These are phyloP conservation scores for Diacronema lutheri DNA, from an alignment of 78 protist species.

Conservation along the genomic window DNA sequence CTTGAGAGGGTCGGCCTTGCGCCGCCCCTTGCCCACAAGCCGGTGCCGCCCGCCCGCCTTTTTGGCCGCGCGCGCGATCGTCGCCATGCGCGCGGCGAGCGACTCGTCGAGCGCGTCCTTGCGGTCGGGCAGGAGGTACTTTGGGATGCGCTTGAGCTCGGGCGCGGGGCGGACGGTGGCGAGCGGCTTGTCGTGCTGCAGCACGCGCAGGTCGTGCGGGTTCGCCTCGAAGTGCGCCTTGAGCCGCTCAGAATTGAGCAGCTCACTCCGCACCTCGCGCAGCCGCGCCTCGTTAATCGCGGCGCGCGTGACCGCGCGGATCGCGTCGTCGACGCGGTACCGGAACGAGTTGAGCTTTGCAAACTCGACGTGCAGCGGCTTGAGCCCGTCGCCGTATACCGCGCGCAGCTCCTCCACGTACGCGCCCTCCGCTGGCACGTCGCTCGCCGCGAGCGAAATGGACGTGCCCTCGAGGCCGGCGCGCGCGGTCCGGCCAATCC, in stretches of 20 bases:
- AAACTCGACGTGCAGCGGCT: not conserved
- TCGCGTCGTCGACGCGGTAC: constrained; percentile 26
- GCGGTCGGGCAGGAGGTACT: too few species aligned
- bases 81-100: too few species aligned
- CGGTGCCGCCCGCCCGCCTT: too few species aligned
- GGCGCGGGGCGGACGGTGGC: not conserved
- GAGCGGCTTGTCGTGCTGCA: constrained; percentile 26
- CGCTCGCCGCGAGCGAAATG: not conserved
- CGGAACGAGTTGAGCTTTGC: not conserved
- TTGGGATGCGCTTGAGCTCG: too few species aligned
- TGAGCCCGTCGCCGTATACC: not conserved
- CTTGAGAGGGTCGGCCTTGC: too few species aligned
- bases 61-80: too few species aligned
- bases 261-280: not conserved
- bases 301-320: constrained; percentile 16
- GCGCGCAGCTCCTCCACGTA: not conserved
- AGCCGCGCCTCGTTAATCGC: constrained; percentile 24
- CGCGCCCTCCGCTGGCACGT: not conserved
- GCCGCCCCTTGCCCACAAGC: too few species aligned
- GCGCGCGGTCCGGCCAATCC: constrained; percentile 56
- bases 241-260: not conserved
- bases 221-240: constrained; percentile 31
- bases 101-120: too few species aligned
- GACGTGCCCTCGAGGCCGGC: constrained; percentile 31
- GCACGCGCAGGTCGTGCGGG: constrained; percentile 15